Base-by-base conservation (phyloP, 257 asterid genomes). In the Echium plantagineum region DNA sequence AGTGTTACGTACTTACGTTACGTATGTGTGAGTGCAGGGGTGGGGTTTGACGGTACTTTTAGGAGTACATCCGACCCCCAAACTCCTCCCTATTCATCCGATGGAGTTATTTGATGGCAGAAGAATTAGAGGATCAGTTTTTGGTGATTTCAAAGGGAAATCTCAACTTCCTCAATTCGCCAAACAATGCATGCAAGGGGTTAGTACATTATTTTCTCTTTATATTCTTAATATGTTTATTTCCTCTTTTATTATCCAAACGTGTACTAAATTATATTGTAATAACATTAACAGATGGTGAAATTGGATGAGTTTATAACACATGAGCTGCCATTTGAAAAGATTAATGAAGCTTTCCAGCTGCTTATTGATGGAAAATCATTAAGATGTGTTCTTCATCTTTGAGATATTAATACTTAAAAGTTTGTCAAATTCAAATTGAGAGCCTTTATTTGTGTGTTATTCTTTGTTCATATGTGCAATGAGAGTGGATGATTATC, bases 121-220 rank as follows among this genome's bases (percentile, higher is more conserved):
- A 66, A 82, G 89, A 72, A 91, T 91, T 2, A 86, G 85, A 1
- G 95, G 70, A 17, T 79, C 95, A 0, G 81, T 80, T 1, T 91
- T 91, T 52, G 98, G 98, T 12, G 94, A 91, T 73, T 91, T 91
- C 76, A 91, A 91, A 65, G 94, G 93, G 0, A 91, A 85, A 74
- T 72, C 94, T 13, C 98, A 91, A 55, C 71, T 91, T 64, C 98
- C 98, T 1, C 57, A 65, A 3, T 82, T 91, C 17, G 96, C 78
- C 35, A 17, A 70, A 42, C 85, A 66, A 15, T 91, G 96, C 94
- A 72, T 60, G 75, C 57, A 79, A 53, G 98, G 98, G 86, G 90
- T 82, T 30, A 61, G n/a, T 57, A 28, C 6, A 13, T 17, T n/a
- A 21, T 18, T 35, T 31, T 52, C 48, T 16, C 6, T 2, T 7